These are phyloP conservation scores for Barnettozyma populi DNA, from an alignment of 805 yeast genomes.

Conservation along the genomic window DNA sequence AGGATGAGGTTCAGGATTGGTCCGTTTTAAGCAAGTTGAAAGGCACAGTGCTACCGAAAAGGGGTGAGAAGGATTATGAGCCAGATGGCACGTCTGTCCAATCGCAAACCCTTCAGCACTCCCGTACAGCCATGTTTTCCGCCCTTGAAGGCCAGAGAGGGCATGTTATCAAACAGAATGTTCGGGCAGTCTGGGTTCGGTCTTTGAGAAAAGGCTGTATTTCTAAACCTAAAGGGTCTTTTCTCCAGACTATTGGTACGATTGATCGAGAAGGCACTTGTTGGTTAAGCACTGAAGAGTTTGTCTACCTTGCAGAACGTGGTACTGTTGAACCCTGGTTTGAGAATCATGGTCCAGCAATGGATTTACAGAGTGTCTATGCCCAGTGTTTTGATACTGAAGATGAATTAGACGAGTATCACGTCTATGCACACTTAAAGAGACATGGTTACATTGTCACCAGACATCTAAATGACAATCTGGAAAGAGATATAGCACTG, in stretches of 20 bases:
- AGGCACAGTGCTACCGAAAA: conserved; percentile 40
- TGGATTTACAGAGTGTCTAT: conserved; percentile 64
- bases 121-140: conserved; percentile 66
- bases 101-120: conserved; percentile 38
- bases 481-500: not conserved
- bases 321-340: conserved; percentile 52
- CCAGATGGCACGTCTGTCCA: conserved; percentile 70
- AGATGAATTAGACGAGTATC: conserved; percentile 47
- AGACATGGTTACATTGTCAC: conserved; percentile 72
- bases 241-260: conserved; percentile 66
- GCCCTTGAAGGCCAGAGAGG: conserved; percentile 54
- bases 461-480: conserved; percentile 17
- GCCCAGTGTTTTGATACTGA: conserved; percentile 38
- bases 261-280: conserved; percentile 43
- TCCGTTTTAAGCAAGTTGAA: conserved; percentile 29
- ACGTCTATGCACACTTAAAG: conserved; percentile 68
- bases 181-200: conserved; percentile 45
- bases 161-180: conserved; percentile 38
- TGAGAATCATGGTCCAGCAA: conserved; percentile 29
- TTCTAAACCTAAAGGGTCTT: conserved; percentile 61
- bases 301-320: conserved; percentile 73
- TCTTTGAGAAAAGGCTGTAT: conserved; percentile 31
- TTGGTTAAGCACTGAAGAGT: conserved; percentile 60
- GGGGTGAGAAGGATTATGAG: conserved; percentile 84
- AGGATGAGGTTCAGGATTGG: conserved; percentile 54